Conservation (phyloP, 1,284 basidiomycete genomes). For the Thelephora terrestris region DNA sequence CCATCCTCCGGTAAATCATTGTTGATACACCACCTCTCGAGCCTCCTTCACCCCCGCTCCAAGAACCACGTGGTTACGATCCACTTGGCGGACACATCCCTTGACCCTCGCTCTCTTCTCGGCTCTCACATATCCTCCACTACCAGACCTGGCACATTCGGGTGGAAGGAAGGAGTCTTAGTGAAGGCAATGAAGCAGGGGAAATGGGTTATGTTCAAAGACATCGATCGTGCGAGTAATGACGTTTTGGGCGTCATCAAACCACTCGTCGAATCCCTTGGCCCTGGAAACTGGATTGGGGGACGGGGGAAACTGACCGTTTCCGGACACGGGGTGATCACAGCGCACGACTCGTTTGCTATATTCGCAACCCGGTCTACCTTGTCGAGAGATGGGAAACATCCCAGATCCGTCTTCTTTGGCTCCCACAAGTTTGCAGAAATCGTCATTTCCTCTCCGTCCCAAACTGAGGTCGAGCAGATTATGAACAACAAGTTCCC, state of each 20-base stretch:
- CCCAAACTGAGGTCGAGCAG: slow-evolving; percentile 51
- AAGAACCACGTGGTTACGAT: slow-evolving; percentile 68
- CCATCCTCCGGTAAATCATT: slow-evolving; percentile 89
- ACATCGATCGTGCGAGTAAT: slow-evolving; percentile 82
- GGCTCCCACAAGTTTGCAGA: slow-evolving; percentile 78
- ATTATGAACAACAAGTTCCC: slow-evolving; percentile 66
- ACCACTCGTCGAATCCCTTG: slow-evolving; percentile 76
- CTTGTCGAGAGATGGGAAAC: slow-evolving; percentile 31
- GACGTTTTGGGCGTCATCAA: slow-evolving; percentile 83
- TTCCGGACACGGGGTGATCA: slow-evolving; percentile 58
- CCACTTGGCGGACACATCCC: slow-evolving; percentile 87
- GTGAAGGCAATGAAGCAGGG: slow-evolving; percentile 87
- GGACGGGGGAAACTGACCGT: slow-evolving; percentile 59
- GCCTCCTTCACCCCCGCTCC: slow-evolving; percentile 46
- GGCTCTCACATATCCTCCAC: slow-evolving; percentile 92
- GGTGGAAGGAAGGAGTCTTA: slow-evolving; percentile 94
- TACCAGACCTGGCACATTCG: slow-evolving; percentile 80
- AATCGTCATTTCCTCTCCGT: slow-evolving; percentile 52
- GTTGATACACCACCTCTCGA: slow-evolving; percentile 70
- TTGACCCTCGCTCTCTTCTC: slow-evolving; percentile 90
- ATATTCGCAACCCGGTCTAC: slow-evolving; percentile 75
- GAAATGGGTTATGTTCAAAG: slow-evolving; percentile 90
- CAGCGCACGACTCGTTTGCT: slow-evolving; percentile 66
- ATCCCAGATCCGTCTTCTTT: slow-evolving; percentile 59
- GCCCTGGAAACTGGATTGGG: slow-evolving; percentile 68